Evolutionary conservation across 495 filamentous ascomycete species (phyloP).

Genomic region (Pseudomonodictys pantanalensis): DNA sequence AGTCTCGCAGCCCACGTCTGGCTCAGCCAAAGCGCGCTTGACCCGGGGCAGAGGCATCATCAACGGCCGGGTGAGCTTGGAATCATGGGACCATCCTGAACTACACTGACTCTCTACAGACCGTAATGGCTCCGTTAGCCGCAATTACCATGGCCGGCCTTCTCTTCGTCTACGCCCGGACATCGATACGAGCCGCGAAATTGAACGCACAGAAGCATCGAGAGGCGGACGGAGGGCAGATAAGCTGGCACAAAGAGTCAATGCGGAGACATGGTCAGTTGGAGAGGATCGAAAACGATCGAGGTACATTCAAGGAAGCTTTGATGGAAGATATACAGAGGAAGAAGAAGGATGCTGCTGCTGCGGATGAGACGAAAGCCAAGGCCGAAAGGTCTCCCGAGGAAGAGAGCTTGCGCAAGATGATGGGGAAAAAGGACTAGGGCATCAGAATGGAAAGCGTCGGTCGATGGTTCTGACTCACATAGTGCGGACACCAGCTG

Average conservation of each 20-base stretch:
- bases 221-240: constrained; percentile 41
- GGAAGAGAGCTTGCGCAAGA: constrained; percentile 20
- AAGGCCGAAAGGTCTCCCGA: constrained; percentile 16
- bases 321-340: constrained; percentile 19
- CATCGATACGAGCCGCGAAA: constrained; percentile 46
- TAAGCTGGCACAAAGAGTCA: constrained; percentile 40
- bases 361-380: background rate
- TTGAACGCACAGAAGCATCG: constrained; percentile 43
- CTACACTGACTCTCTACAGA: constrained; percentile 23
- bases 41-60: constrained; percentile 20
- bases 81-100: background rate
- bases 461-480: too few species aligned
- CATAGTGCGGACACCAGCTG: too few species aligned
- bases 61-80: constrained; percentile 29
- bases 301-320: constrained; percentile 30
- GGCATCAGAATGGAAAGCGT: background rate
- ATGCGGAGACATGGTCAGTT: constrained; percentile 37
- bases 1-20: constrained; percentile 30
- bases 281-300: constrained; percentile 35
- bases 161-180: constrained; percentile 47
- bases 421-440: constrained; percentile 26
- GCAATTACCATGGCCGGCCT: constrained; percentile 50
- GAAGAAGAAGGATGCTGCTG: constrained; percentile 4
- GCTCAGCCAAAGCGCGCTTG: constrained; percentile 9
- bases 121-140: constrained; percentile 42